A percentile compares a stretch with the other conserved stretches of the same genome.
Conservation (phyloP, 345 rosid genomes). For the Gynandropsis gynandra region DNA sequence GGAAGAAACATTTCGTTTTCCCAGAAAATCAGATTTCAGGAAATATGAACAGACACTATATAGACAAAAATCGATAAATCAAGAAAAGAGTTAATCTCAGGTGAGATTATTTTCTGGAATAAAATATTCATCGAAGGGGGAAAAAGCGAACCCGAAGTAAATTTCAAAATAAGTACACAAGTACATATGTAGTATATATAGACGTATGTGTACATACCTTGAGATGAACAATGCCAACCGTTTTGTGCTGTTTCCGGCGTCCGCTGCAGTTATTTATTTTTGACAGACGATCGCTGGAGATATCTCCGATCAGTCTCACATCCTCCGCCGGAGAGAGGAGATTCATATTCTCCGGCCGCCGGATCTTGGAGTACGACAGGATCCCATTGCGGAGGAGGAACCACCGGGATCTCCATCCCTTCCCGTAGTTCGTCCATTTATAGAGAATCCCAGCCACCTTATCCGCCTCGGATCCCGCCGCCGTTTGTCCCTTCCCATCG, state of each 20-base stretch:
- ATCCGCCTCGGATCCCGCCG: conserved; percentile 50
- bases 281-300: conserved; percentile 45
- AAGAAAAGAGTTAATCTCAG: conserved; percentile 20
- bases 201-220: conserved; percentile 42
- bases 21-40: conserved; percentile 16
- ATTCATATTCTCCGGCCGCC: conserved; percentile 53
- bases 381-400: conserved; percentile 71
- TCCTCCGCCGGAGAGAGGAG: conserved; percentile 41
- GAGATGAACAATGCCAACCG: conserved; percentile 74
- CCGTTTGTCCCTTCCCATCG: conserved; percentile 19
- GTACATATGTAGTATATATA: background rate
- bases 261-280: conserved; percentile 49
- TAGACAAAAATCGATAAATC: conserved; percentile 18
- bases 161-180: background rate
- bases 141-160: background rate
- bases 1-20: conserved; percentile 25
- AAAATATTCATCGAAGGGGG: background rate
- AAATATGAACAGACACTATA: background rate
- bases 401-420: conserved; percentile 99
- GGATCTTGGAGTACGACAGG: conserved; percentile 77
- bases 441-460: conserved; percentile 74
- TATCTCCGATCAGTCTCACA: conserved; percentile 72
- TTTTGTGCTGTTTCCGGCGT: conserved; percentile 53
- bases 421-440: conserved; percentile 98
- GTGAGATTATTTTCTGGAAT: conserved; percentile 20